Base-by-base conservation (phyloP, 2,329 filamentous ascomycete genomes). In the Cytospora leucostoma region DNA sequence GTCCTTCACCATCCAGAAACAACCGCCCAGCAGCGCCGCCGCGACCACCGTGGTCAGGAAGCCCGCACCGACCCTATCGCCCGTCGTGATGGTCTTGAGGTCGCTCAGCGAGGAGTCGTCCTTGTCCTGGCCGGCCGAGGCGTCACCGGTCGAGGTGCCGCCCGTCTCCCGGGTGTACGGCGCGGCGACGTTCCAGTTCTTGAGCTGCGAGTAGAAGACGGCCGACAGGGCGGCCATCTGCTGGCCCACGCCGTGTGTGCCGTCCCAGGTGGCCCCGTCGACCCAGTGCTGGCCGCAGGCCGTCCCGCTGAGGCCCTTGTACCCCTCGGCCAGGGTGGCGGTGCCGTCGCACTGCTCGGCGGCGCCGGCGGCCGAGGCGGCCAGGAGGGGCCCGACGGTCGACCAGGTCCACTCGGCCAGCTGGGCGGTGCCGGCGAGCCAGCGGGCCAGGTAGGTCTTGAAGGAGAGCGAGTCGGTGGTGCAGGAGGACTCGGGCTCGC, bases 361-460 rank as follows among this genome's bases (percentile, higher is more conserved):
- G 35, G 79, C 79, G n/a, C 73, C 74, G 47, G 70, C 61, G 5
- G 79, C 75, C 4, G 76, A 78, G 12, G 71, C 71, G 17, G 70
- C 68, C 21, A 81, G 68, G 33, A 74, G 70, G 7, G 69, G 68
- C 67, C 75, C 71, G 64, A 81, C 75, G 19, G 67, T 70, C n/a
- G 70, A 71, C 32, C 63, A 64, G 12, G 72, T 75, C 63, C 72
- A 72, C 5, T 78, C 77, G 0, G 74, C 77, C 47, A 78, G 64
- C 63, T 78, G 73, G 12, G 74, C 72, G 4, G 75, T 73, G 21
- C 72, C 70, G 1, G 76, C 77, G 63, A 79, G 70, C 77, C 81
- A 87, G 52, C 84, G 82, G 38, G 80, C 74, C 7, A 86, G 75
- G 70, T 84, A 85, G 35, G 82, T 84, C 72, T 87, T 87, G 79